phyloP scores from a whole-genome alignment of 1,139 yeast genomes.

The Entelexis paramagnoliae region DNA sequence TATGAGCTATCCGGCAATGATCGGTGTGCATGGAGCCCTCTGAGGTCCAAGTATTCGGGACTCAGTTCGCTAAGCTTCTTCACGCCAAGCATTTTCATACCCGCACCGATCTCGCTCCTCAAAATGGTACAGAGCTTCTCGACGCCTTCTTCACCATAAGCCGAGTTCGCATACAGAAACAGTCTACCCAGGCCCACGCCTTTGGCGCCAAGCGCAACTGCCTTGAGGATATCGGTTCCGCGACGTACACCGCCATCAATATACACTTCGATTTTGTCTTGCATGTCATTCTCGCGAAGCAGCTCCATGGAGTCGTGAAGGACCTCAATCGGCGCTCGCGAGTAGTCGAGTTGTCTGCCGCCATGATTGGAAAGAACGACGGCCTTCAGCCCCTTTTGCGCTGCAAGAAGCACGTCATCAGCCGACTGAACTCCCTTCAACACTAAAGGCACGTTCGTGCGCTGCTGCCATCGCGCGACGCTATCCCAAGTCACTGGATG shows the following conservation, averaged over 20 bases:
- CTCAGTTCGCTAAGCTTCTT: slow-evolving; percentile 52
- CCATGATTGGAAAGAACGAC: slow-evolving; percentile 69
- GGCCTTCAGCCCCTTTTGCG: slow-evolving; percentile 52
- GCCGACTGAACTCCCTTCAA: slow-evolving; percentile 64
- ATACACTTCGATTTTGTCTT: slow-evolving; percentile 50
- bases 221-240: slow-evolving; percentile 62
- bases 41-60: slow-evolving; percentile 44
- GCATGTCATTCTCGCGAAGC: slow-evolving; percentile 39
- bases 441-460: slow-evolving; percentile 53
- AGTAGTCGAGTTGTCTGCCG: slow-evolving; percentile 64
- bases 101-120: slow-evolving; percentile 70
- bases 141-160: slow-evolving; percentile 73
- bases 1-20: slow-evolving; percentile 42
- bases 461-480: slow-evolving; percentile 44
- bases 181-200: slow-evolving; percentile 77
- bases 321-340: slow-evolving; percentile 57
- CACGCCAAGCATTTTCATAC: slow-evolving; percentile 79
- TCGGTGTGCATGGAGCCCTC: slow-evolving; percentile 27
- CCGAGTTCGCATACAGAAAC: slow-evolving; percentile 61
- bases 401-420: slow-evolving; percentile 56
- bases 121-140: slow-evolving; percentile 62
- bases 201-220: slow-evolving; percentile 65
- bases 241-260: slow-evolving; percentile 69
- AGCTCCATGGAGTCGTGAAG: slow-evolving; percentile 54
- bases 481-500: slow-evolving; percentile 60